Evolutionary conservation across 2,329 filamentous ascomycete species (phyloP).

Genomic region (Plectosphaerella cucumerina): DNA sequence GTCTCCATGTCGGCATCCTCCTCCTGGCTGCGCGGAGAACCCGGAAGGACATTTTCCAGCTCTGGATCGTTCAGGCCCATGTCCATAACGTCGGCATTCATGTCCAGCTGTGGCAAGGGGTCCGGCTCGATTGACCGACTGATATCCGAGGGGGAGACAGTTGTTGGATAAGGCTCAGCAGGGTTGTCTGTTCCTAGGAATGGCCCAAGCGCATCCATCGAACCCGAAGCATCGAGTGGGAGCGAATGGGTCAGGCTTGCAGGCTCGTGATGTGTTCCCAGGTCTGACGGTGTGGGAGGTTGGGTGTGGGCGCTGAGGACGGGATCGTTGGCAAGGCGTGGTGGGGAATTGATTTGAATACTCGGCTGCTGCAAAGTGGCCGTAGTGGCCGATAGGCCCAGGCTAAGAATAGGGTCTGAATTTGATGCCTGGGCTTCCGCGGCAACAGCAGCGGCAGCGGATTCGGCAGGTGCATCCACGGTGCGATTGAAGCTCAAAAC

Average conservation of each 20-base stretch:
- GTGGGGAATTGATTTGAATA: no score
- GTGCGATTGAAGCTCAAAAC: no score
- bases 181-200: constrained; percentile 14
- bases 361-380: no score
- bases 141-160: constrained; percentile 34
- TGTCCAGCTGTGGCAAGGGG: background rate
- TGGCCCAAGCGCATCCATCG: constrained; percentile 6
- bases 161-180: constrained; percentile 20
- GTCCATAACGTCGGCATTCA: constrained; percentile 10
- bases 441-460: no score
- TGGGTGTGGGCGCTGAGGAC: background rate
- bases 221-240: background rate
- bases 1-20: background rate
- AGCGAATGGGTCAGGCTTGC: background rate
- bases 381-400: no score
- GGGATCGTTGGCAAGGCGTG: no score
- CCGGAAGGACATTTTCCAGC: constrained; percentile 5
- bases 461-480: no score
- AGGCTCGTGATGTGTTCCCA: background rate
- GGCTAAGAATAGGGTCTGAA: no score
- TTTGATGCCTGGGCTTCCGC: no score
- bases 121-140: constrained; percentile 21
- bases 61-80: constrained; percentile 5
- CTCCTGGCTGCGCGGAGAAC: background rate
- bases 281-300: background rate